A percentile compares a stretch with the other conserved stretches of the same genome.
Conservation (phyloP, 345 rosid species). For the Moricandia moricandioides region DNA sequence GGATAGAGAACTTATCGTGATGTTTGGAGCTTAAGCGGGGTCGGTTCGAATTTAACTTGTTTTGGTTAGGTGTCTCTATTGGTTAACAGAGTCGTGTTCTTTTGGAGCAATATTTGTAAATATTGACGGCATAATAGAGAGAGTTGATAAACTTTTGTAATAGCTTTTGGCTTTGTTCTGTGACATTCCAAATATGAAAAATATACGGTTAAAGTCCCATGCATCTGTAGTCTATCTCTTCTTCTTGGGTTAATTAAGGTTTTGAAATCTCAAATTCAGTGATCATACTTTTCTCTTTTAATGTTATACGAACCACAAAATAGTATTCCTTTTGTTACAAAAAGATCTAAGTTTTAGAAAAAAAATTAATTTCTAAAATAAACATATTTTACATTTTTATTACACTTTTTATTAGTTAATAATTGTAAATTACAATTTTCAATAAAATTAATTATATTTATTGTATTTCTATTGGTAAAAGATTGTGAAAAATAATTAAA, state of each 20-base stretch:
- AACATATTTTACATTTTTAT: no score
- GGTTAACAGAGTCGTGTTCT: conserved; percentile 12
- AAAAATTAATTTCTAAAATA: no score
- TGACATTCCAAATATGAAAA: background rate
- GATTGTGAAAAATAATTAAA: no score
- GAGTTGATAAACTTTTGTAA: conserved; percentile 35
- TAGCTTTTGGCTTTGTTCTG: conserved; percentile 20
- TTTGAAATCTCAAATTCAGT: background rate
- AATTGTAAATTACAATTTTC: no score
- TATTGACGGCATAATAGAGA: conserved; percentile 16
- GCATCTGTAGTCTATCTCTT: background rate
- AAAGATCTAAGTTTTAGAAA: no score
- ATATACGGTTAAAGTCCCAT: background rate
- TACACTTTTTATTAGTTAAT: no score
- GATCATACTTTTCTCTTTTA: background rate
- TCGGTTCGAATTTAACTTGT: conserved; percentile 3
- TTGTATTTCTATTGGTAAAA: no score
- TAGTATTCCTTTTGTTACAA: no score
- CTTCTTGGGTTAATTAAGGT: background rate
- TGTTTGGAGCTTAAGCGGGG: conserved; percentile 25
- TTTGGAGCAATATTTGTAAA: conserved; percentile 32
- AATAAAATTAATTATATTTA: no score
- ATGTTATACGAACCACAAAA: background rate
- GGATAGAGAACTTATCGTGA: background rate
- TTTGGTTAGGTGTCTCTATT: background rate